phyloP scores from a whole-genome alignment of 768 basidiomycete genomes.

The Gloeostereum incarnatum region DNA sequence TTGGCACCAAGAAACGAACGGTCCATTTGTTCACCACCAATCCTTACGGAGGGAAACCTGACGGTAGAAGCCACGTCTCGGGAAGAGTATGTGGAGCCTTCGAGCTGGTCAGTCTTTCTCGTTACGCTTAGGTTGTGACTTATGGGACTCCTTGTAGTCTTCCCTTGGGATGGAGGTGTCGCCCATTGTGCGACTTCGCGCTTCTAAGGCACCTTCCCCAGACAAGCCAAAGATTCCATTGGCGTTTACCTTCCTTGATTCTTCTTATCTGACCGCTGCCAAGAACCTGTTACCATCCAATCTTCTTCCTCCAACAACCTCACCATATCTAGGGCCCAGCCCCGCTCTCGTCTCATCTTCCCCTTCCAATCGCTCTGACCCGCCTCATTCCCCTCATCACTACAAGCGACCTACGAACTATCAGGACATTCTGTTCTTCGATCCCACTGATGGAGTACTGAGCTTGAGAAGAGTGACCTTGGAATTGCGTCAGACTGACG shows the following conservation, averaged over 20 bases:
- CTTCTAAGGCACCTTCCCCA: slow-evolving; percentile 15
- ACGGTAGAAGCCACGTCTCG: slow-evolving; percentile 51
- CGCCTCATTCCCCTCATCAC: slow-evolving; percentile 18
- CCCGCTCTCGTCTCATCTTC: slow-evolving; percentile 10
- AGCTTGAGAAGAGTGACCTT: slow-evolving; percentile 45
- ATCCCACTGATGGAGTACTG: slow-evolving; percentile 45
- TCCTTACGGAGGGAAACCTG: slow-evolving; percentile 64
- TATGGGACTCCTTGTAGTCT: slow-evolving; percentile 23
- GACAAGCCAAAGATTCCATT: slow-evolving; percentile 28
- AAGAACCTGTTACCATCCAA: slow-evolving; percentile 26
- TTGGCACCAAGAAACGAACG: slow-evolving; percentile 55
- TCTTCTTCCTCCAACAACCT: slow-evolving; percentile 18
- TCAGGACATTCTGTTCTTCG: slow-evolving; percentile 64
- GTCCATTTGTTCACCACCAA: slow-evolving; percentile 71
- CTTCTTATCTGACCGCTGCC: slow-evolving; percentile 10
- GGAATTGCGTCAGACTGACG: slow-evolving; percentile 22
- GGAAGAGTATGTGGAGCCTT: slow-evolving; percentile 46
- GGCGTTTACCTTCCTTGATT: slow-evolving; percentile 46
- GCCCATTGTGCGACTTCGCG: slow-evolving; percentile 49
- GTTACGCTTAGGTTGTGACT: not conserved
- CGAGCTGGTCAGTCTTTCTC: slow-evolving; percentile 31
- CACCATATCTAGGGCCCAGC: slow-evolving; percentile 4
- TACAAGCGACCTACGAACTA: slow-evolving; percentile 30
- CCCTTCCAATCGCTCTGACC: slow-evolving; percentile 15
- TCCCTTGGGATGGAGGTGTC: slow-evolving; percentile 41